Base-by-base conservation (phyloP, 1,139 yeast species). In the Geotrichum citri-aurantii region DNA sequence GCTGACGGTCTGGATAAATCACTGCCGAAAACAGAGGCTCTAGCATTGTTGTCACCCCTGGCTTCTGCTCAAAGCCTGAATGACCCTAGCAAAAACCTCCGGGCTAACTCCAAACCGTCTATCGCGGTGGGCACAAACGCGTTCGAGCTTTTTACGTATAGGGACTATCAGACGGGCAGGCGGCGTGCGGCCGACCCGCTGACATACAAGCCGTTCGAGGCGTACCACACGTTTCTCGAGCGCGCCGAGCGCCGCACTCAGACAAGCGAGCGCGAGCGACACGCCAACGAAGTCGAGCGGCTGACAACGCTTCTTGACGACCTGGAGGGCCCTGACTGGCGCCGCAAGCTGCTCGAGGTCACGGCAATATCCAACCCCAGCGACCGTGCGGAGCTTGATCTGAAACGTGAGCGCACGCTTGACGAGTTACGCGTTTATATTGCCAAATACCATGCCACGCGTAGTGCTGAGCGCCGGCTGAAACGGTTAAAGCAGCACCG, bases 241-340 rank as follows among this genome's bases (percentile, higher is more conserved):
- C 81, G 83, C 57, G 86, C 84, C 60, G 95, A 88, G 68, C 79
- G 79, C 58, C 77, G 81, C 48, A 82, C 85, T 81, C 77, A 81
- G 44, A 80, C 80, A 61, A 75, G 79, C 24, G 95, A 88, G 65
- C 71, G 82, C 5, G 77, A 76, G 57, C 75, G 79, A 60, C 76
- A 81, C 23, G 70, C 76, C 55, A 70, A 75, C 23, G 89, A 84
- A 59, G 77, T 82, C 12, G 86, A 78, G 65, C 79, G 75, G 62
- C 76, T 81, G 67, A 76, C 71, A 55, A 67, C 71, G 50, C 84
- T 80, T 71, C 75, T 72, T 63, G 77, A 71, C 52, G 74, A 75
- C 29, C 75, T 86, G 23, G 67, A 73, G 29, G 82, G 81, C 61
- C 74, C 78, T 23, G 83, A 80, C 62, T 87, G 95, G 95, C 66